A percentile compares a stretch with the other conserved stretches of the same genome.
Conservation (phyloP, 257 asterid genomes). For the Gentiana straminea region DNA sequence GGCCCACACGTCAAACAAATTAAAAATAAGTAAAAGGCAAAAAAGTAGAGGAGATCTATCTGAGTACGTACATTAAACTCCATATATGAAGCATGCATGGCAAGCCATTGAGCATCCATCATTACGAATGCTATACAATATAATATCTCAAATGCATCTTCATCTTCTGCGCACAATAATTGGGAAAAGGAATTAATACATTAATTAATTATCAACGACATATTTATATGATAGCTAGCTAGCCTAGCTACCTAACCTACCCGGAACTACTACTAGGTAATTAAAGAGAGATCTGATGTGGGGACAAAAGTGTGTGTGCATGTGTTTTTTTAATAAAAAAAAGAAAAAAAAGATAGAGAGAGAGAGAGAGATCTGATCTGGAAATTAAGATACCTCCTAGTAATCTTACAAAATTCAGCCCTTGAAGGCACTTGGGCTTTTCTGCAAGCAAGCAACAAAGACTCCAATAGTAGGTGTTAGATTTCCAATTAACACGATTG, state of each 20-base stretch:
- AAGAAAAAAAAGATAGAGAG: too few species aligned
- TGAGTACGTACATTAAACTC: slow-evolving; percentile 53
- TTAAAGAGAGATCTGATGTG: too few species aligned
- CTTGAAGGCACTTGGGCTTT: slow-evolving; percentile 75
- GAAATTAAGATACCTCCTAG: slow-evolving; percentile 48
- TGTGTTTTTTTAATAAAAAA: too few species aligned
- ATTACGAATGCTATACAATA: slow-evolving; percentile 74
- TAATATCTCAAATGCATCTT: slow-evolving; percentile 73
- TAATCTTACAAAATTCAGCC: slow-evolving; percentile 51
- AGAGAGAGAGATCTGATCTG: neutral
- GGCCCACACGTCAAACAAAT: too few species aligned
- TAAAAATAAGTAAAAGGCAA: neutral
- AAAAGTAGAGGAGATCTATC: slow-evolving; percentile 2
- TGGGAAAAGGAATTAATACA: neutral
- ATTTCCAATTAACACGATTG: too few species aligned
- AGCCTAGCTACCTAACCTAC: too few species aligned
- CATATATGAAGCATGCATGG: slow-evolving; percentile 96
- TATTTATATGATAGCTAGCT: too few species aligned
- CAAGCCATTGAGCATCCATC: slow-evolving; percentile 99
- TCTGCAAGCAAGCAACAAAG: slow-evolving; percentile 32
- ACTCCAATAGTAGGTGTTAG: too few species aligned
- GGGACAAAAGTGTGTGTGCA: too few species aligned
- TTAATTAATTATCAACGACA: too few species aligned
- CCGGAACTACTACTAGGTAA: too few species aligned
- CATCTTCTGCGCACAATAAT: slow-evolving; percentile 46